A percentile compares a stretch with the other conserved stretches of the same genome.
These are phyloP conservation scores for Leccinum subgranulosum DNA, from an alignment of 768 basidiomycete species.

Conservation along the genomic window DNA sequence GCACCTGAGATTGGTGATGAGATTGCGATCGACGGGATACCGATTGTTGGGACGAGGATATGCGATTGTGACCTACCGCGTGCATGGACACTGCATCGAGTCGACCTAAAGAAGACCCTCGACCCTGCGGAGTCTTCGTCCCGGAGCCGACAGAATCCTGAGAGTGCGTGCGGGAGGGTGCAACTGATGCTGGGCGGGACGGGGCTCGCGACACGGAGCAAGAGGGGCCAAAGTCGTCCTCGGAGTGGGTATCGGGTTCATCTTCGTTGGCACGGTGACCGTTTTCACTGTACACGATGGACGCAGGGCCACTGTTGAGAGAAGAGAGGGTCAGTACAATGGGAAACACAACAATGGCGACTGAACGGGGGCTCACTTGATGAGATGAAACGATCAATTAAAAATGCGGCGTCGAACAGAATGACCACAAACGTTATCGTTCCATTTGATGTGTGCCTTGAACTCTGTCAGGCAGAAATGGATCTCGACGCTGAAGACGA, in stretches of 20 bases:
- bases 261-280: conserved; percentile 74
- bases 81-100: conserved; percentile 30
- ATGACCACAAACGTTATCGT: conserved; percentile 57
- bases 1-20: no score
- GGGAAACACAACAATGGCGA: neutral
- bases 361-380: no score
- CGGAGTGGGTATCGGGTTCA: conserved; percentile 60
- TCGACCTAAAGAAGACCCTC: conserved; percentile 21
- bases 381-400: no score
- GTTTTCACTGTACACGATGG: conserved; percentile 79
- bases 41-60: conserved; percentile 16
- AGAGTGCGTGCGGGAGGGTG: conserved; percentile 55
- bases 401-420: no score
- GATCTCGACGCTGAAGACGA: conserved; percentile 81
- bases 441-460: conserved; percentile 79
- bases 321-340: neutral
- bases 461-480: conserved; percentile 84
- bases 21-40: no score
- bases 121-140: conserved; percentile 17
- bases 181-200: conserved; percentile 43
- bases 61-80: conserved; percentile 25
- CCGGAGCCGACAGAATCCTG: conserved; percentile 37
- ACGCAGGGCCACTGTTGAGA: conserved; percentile 62
- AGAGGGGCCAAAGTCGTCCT: conserved; percentile 51
- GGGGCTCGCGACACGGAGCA: conserved; percentile 34